Conservation (phyloP, 1,284 basidiomycete genomes). For the Tylopilus orsonianus region DNA sequence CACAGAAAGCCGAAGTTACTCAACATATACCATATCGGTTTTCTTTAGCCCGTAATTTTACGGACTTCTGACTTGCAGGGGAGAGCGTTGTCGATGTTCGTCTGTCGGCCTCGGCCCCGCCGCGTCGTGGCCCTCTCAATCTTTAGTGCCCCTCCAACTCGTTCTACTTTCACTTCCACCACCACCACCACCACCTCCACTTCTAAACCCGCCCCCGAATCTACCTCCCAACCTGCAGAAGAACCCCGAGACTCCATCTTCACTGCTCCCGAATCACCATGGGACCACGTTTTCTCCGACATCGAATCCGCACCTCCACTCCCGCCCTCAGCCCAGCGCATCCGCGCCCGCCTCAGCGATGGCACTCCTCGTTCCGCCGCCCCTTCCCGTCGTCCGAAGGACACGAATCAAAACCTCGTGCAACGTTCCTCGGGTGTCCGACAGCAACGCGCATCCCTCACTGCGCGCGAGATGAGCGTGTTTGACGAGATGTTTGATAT, state of each 20-base stretch:
- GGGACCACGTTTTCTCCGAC: conserved; percentile 57
- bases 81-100: conserved; percentile 20
- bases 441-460: conserved; percentile 58
- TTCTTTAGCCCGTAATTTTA: too few species aligned
- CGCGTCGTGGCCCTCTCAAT: conserved; percentile 8
- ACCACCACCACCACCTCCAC: background rate
- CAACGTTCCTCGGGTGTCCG: conserved; percentile 16
- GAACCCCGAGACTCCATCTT: conserved; percentile 37
- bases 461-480: conserved; percentile 59
- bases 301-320: conserved; percentile 34
- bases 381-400: background rate
- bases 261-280: conserved; percentile 41
- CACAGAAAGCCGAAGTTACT: background rate
- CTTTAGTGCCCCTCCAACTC: background rate
- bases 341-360: background rate
- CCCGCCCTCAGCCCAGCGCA: conserved; percentile 21
- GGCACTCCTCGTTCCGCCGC: background rate
- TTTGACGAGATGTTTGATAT: conserved; percentile 74
- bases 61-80: background rate
- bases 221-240: conserved; percentile 1
- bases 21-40: too few species aligned
- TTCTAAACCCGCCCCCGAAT: background rate
- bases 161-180: background rate
- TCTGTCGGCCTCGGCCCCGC: conserved; percentile 10
- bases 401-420: background rate